Evolutionary conservation across 768 basidiomycete genomes (phyloP), one percentile per base, ranked within the genome.

Genomic region (Phallus indusiatus): DNA sequence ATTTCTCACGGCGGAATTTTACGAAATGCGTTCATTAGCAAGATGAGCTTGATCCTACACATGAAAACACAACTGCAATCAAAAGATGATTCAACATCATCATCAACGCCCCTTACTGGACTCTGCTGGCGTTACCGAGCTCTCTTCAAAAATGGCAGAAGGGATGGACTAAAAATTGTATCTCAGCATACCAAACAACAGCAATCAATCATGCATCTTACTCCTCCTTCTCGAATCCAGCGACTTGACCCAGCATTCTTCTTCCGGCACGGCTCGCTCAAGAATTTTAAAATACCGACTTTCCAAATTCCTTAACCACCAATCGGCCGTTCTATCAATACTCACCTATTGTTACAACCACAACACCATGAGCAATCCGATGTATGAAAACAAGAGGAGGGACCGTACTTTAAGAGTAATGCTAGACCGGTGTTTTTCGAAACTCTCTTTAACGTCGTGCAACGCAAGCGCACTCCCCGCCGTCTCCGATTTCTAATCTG

Each of bases 271-370:
- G 20, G 92, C 88, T 42, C 76, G 73, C 68, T 95, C 91, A 54
- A 99, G 77, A 0, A 89, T 85, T 63, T 84, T 81, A n/a, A n/a
- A n/a, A n/a, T n/a, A n/a, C n/a, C n/a, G n/a, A n/a, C n/a, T n/a
- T n/a, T n/a, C n/a, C n/a, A 95, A 78, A 57, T 88, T 83, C 0
- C 94, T 93, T 1, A 99, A 78, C 95, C 95, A 99, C 94, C 94
- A 98, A 66, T 94, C 87, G 0, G 93, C 94, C 1, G 81, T 86
- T 60, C 91, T 88, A 47, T 88, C 83, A 55, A 96, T 82, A 18
- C 75, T 78, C 63, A 94, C 77, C 90, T 94, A 24, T 49, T 17
- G 20, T 1, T 52, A 12, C 21, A 22, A 35, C 16, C 16, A 8
- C 8, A 37, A 8, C 9, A 37, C n/a, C n/a, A n/a, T 8, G 9